Percentiles rank a stretch among this genome's conserved stretches.
Conservation (phyloP, 345 rosid species). For the Hibiscus tridactylites region DNA sequence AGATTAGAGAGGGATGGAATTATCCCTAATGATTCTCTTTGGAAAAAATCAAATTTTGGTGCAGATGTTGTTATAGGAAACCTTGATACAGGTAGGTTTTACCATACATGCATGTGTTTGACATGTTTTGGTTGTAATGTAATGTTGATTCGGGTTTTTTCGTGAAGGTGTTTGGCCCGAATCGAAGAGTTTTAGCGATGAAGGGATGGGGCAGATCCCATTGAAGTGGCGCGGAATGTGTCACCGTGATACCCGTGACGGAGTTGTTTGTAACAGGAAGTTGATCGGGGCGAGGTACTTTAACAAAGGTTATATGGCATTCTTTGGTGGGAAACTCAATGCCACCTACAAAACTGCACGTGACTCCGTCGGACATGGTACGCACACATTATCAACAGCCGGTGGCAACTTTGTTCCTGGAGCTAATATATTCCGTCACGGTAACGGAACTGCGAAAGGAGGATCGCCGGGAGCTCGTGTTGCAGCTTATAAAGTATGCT, state of each 20-base stretch:
- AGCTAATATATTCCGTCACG: constrained; percentile 33
- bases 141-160: neutral
- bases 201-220: constrained; percentile 44
- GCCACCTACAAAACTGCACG: constrained; percentile 22
- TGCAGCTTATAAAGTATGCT: constrained; percentile 56
- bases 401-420: constrained; percentile 43
- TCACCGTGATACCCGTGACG: constrained; percentile 12
- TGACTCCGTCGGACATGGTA: constrained; percentile 48
- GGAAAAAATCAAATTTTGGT: constrained; percentile 46
- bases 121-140: neutral
- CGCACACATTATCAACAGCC: constrained; percentile 60
- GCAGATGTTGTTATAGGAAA: constrained; percentile 47
- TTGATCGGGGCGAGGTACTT: constrained; percentile 61
- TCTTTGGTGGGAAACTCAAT: constrained; percentile 18
- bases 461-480: constrained; percentile 58
- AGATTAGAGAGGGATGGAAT: constrained; percentile 34
- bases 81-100: constrained; percentile 41
- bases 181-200: constrained; percentile 51
- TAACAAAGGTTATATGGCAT: constrained; percentile 43
- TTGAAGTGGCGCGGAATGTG: constrained; percentile 52
- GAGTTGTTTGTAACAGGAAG: constrained; percentile 58
- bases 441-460: constrained; percentile 59
- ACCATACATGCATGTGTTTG: neutral
- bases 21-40: constrained; percentile 29
- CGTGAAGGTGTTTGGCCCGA: constrained; percentile 57